A percentile compares a stretch with the other conserved stretches of the same genome.
phyloP scores from a whole-genome alignment of 2,329 filamentous ascomycete genomes.

The Falciphora oryzae region DNA sequence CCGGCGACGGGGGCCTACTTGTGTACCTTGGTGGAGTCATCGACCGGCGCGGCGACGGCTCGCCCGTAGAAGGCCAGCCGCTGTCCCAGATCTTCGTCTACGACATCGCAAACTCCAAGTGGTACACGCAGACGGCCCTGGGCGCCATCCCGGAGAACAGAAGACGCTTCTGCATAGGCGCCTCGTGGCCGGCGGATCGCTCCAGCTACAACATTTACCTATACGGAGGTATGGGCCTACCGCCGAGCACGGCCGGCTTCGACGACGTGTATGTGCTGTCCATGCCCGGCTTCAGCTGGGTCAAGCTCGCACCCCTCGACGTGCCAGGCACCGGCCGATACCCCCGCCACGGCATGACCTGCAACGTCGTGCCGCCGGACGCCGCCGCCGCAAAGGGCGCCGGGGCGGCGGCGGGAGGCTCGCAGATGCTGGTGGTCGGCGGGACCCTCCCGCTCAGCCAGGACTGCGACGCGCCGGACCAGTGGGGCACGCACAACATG shows the following conservation, averaged over 20 bases:
- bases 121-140: constrained; percentile 53
- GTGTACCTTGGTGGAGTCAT: constrained; percentile 57
- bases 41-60: constrained; percentile 41
- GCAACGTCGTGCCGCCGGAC: constrained; percentile 42
- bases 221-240: constrained; percentile 51
- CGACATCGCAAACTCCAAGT: constrained; percentile 52
- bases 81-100: constrained; percentile 52
- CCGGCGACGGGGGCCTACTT: constrained; percentile 52
- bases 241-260: constrained; percentile 39
- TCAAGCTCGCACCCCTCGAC: constrained; percentile 44
- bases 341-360: constrained; percentile 50
- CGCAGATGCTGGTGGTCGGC: constrained; percentile 59
- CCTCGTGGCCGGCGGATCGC: constrained; percentile 51
- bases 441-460: constrained; percentile 47
- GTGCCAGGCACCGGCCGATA: constrained; percentile 31
- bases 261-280: constrained; percentile 59
- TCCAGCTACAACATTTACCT: constrained; percentile 62
- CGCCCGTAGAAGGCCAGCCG: constrained; percentile 32
- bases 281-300: constrained; percentile 59
- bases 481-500: constrained; percentile 51
- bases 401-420: constrained; percentile 25
- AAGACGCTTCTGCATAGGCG: constrained; percentile 56
- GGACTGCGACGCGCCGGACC: constrained; percentile 45
- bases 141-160: constrained; percentile 47
- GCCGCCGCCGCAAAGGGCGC: too few relatives aligned